Evolutionary conservation across 2,329 filamentous ascomycete species (phyloP), one percentile per base, ranked within the genome.

Genomic region (Sclerotinia glacialis): DNA sequence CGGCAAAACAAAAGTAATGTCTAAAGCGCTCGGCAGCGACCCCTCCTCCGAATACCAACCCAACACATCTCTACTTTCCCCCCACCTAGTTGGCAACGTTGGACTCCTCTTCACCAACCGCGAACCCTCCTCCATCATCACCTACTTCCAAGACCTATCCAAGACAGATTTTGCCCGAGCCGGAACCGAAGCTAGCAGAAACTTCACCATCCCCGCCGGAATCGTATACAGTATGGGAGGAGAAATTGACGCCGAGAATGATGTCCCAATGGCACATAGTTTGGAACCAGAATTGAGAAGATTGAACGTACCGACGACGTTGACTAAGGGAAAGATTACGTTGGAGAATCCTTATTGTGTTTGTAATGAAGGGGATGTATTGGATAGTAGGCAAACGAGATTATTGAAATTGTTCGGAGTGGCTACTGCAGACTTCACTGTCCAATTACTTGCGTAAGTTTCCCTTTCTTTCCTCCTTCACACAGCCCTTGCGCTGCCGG

Each of bases 1-100:
- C 80, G 95, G 94, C 81, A 99, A 98, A 83, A 98, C 94, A 68
- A 98, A 98, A 82, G 93, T 99, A 79, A 98, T 98, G 93, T 89
- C 91, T 74, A 94, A 95, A 80, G 93, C 95, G 67, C 89, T 99
- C 34, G 95, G 95, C 76, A 85, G 86, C 71, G 88, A 83, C 64
- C 84, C 88, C 72, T 89, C 91, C 76, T 90, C 92, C 75, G 92
- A 93, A 80, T 86, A 91, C 79, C 90, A 92, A 72, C 86, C 91
- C 54, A 91, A 92, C 77, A 86, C 95, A 74, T 83, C 91, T 77
- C 80, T 81, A 70, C 86, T 97, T 67, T 81, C 85, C 26, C 81
- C 82, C 55, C 85, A 91, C 82, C 83, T 98, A 62, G 80, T 83
- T 72, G 95, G 95, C 75, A 89, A 90, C 74, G 92, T 97, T 68